These are phyloP conservation scores for Trametes pubescens DNA, from an alignment of 1,284 basidiomycete species.

Conservation along the genomic window DNA sequence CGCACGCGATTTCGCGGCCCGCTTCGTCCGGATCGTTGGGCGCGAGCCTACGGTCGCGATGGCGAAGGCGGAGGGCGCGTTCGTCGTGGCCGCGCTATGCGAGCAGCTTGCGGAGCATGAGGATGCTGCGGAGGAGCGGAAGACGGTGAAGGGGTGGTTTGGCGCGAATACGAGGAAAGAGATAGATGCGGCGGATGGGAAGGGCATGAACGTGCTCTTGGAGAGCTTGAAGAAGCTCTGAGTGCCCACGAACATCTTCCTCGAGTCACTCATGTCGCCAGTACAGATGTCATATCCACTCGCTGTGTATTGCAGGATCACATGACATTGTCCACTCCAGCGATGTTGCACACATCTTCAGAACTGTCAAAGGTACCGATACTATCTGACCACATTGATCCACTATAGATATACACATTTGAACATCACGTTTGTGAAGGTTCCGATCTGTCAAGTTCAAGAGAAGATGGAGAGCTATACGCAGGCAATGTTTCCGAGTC, in stretches of 20 bases:
- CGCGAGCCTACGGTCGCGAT: slow-evolving; percentile 63
- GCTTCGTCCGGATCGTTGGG: slow-evolving; percentile 68
- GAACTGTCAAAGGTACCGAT: no score
- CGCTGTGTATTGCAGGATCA: no score
- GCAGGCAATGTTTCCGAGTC: no score
- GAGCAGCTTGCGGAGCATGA: slow-evolving; percentile 56
- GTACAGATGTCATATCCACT: no score
- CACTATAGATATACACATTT: no score
- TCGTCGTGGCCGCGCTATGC: slow-evolving; percentile 81
- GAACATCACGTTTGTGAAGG: no score
- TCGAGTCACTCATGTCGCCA: no score
- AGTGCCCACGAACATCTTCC: neutral
- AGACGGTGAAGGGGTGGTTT: slow-evolving; percentile 30
- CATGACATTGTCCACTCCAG: no score
- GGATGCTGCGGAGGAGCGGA: slow-evolving; percentile 14
- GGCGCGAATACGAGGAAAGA: slow-evolving; percentile 26
- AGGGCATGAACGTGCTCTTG: slow-evolving; percentile 35
- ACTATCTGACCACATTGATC: no score
- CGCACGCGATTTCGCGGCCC: slow-evolving; percentile 61
- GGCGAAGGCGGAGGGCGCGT: slow-evolving; percentile 75
- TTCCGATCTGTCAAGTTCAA: no score
- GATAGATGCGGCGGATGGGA: slow-evolving; percentile 30
- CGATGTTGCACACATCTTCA: no score
- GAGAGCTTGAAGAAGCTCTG: slow-evolving; percentile 35
- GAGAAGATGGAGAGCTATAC: no score